Conservation (phyloP, 2,329 filamentous ascomycete genomes). For the Cryphonectria parasitica region DNA sequence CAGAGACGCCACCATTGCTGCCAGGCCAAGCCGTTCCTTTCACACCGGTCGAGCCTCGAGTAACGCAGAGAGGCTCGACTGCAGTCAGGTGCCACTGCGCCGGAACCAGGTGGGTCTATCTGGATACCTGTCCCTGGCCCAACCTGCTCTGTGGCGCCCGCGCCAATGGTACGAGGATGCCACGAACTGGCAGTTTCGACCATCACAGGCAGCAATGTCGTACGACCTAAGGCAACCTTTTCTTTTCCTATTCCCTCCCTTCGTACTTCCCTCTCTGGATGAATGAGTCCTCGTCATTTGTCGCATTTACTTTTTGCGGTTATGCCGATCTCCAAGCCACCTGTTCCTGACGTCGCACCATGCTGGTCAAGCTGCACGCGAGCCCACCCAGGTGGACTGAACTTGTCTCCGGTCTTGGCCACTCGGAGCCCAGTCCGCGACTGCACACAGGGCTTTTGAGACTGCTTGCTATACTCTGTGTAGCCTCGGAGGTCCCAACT, state of each 20-base stretch:
- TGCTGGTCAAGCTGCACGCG: constrained; percentile 15
- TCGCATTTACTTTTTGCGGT: constrained; percentile 16
- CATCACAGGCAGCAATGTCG: neutral
- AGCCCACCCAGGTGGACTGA: constrained; percentile 1
- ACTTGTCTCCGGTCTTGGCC: neutral
- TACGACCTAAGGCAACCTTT: neutral
- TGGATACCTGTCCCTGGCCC: neutral
- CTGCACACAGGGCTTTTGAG: constrained; percentile 16
- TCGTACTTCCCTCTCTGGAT: neutral
- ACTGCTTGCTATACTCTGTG: constrained; percentile 36
- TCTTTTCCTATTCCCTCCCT: neutral
- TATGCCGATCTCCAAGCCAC: constrained; percentile 26
- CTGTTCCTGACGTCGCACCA: constrained; percentile 14
- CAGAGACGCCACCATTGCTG: neutral
- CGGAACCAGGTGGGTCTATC: neutral
- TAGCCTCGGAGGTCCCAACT: constrained; percentile 34
- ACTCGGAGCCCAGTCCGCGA: constrained; percentile 1
- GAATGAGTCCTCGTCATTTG: constrained; percentile 21
- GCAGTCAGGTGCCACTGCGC: neutral
- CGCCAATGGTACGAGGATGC: too few relatives aligned
- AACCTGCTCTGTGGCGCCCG: neutral
- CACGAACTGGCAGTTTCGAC: constrained; percentile 1
- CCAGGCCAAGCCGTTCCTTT: neutral
- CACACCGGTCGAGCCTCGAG: neutral
- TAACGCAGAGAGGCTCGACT: neutral